Evolutionary conservation across 257 asterid genomes (phyloP).

Genomic region (Fraxinus anomala): DNA sequence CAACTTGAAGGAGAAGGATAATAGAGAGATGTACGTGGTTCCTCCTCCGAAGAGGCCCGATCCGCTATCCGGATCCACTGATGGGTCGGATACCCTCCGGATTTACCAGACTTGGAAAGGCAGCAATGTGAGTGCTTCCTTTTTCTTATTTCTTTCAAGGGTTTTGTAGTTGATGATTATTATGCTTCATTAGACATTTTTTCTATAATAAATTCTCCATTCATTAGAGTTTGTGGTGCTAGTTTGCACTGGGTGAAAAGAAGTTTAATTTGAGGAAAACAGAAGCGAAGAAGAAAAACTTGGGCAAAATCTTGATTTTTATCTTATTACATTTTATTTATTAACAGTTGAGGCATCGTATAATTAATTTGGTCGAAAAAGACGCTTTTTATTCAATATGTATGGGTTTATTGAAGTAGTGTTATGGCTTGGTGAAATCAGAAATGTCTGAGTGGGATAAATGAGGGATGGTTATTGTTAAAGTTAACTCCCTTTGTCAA

Average conservation of each 20-base stretch:
- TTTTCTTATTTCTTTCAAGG: background rate
- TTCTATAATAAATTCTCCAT: background rate
- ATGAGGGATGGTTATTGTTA: background rate
- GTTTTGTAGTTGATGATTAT: background rate
- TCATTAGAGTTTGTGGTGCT: slow-evolving; percentile 10
- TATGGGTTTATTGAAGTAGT: background rate
- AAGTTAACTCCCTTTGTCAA: background rate
- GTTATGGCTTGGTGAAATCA: background rate
- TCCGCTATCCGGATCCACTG: slow-evolving; percentile 74
- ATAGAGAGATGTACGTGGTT: slow-evolving; percentile 68
- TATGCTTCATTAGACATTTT: background rate
- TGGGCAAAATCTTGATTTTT: background rate
- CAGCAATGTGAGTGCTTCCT: slow-evolving; percentile 68
- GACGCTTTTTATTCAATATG: background rate
- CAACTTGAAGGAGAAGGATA: slow-evolving; percentile 21
- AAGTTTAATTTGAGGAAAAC: background rate
- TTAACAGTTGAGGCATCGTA: background rate
- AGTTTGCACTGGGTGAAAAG: slow-evolving; percentile 13
- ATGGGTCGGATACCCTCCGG: slow-evolving; percentile 60
- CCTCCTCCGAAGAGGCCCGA: slow-evolving; percentile 82
- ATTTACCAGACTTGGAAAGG: slow-evolving; percentile 97
- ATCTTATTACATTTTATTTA: background rate
- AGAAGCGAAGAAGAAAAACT: background rate
- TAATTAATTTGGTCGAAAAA: background rate
- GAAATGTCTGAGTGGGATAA: slow-evolving; percentile 1